These are phyloP conservation scores for Lenzites betulinus DNA, from an alignment of 768 basidiomycete species.

Conservation along the genomic window DNA sequence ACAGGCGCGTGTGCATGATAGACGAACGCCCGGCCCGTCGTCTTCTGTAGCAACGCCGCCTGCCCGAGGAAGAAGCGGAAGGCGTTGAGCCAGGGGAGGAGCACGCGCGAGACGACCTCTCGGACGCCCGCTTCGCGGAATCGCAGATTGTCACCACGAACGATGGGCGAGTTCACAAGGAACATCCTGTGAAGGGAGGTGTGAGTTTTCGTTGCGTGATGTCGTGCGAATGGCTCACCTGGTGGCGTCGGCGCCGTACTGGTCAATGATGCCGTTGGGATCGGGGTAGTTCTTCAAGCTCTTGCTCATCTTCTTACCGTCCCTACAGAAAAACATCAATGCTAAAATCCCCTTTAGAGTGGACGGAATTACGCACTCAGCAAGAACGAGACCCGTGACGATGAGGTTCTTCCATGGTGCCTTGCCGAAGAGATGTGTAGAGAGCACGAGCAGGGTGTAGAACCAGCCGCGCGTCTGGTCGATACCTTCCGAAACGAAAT, in stretches of 20 bases:
- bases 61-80: slow-evolving; percentile 99
- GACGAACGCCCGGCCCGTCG: slow-evolving; percentile 70
- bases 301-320: slow-evolving; percentile 99
- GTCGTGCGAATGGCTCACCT: slow-evolving; percentile 47
- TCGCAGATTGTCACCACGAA: slow-evolving; percentile 94
- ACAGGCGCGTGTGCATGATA: slow-evolving; percentile 87
- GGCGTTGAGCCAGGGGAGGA: slow-evolving; percentile 97
- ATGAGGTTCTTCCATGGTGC: slow-evolving; percentile 99
- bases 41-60: slow-evolving; percentile 82
- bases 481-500: slow-evolving; percentile 97
- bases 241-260: slow-evolving; percentile 94
- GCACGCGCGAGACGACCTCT: slow-evolving; percentile 94
- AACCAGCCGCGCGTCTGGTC: slow-evolving; percentile 99
- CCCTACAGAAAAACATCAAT: slow-evolving; percentile 45
- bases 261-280: slow-evolving; percentile 85
- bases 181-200: slow-evolving; percentile 67
- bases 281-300: slow-evolving; percentile 96
- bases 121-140: slow-evolving; percentile 99
- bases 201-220: not conserved
- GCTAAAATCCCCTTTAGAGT: too few species aligned
- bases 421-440: slow-evolving; percentile 90
- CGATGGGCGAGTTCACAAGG: slow-evolving; percentile 98
- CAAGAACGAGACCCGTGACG: slow-evolving; percentile 93
- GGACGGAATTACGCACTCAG: slow-evolving; percentile 59
- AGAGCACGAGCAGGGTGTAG: slow-evolving; percentile 94